Percentiles rank a stretch among this genome's conserved stretches.
Evolutionary conservation across 2,329 filamentous ascomycete species (phyloP).

Genomic region (Aspergillus fumigatus): DNA sequence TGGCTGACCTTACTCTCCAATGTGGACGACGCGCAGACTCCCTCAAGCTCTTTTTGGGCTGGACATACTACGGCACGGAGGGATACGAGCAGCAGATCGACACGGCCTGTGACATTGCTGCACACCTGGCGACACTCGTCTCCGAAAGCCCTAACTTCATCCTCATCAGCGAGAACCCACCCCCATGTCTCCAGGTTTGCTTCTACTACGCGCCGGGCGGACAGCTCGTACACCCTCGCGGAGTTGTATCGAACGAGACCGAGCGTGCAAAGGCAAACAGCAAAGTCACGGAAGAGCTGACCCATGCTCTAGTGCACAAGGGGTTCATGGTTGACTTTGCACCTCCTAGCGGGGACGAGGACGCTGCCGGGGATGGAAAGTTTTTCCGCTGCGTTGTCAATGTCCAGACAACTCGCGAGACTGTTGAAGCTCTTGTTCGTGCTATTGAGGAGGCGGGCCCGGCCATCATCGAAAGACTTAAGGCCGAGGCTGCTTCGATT

Average conservation of each 20-base stretch:
- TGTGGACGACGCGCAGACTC: slow-evolving; percentile 83
- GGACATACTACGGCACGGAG: slow-evolving; percentile 78
- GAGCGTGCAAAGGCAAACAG: slow-evolving; percentile 48
- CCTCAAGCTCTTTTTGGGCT: slow-evolving; percentile 81
- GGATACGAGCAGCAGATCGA: slow-evolving; percentile 71
- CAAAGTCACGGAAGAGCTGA: slow-evolving; percentile 52
- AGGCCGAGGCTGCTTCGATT: slow-evolving; percentile 10
- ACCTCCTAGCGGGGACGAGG: slow-evolving; percentile 45
- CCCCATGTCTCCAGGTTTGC: slow-evolving; percentile 89
- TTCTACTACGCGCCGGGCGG: slow-evolving; percentile 75
- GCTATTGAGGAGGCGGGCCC: slow-evolving; percentile 51
- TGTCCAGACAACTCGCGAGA: slow-evolving; percentile 54
- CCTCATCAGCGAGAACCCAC: slow-evolving; percentile 69
- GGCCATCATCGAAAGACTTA: slow-evolving; percentile 27
- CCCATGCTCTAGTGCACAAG: slow-evolving; percentile 49
- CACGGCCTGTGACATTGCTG: slow-evolving; percentile 66
- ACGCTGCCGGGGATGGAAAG: slow-evolving; percentile 53
- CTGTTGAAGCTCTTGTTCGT: slow-evolving; percentile 58
- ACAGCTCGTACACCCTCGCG: slow-evolving; percentile 37
- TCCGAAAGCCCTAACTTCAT: slow-evolving; percentile 56
- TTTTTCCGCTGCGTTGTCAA: slow-evolving; percentile 69
- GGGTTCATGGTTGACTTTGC: slow-evolving; percentile 70
- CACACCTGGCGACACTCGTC: slow-evolving; percentile 62
- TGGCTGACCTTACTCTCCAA: slow-evolving; percentile 89
- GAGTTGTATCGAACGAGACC: slow-evolving; percentile 29